Conservation (phyloP, 2,329 filamentous ascomycete species). For the Raffaelea ambrosiae region DNA sequence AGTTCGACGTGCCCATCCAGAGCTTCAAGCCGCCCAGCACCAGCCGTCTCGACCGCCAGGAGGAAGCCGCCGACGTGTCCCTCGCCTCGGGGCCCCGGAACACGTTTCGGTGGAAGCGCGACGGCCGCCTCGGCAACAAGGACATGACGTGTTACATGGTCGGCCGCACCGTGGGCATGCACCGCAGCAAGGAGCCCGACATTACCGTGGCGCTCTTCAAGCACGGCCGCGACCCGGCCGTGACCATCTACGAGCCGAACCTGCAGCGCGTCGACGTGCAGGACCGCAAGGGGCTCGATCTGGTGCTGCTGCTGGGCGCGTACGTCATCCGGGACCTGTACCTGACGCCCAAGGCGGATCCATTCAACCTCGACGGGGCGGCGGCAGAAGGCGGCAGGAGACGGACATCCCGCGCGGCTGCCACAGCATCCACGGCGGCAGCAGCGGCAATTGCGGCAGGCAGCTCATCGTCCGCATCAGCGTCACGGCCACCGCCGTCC, state of each 20-base stretch:
- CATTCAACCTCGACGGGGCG: slow-evolving; percentile 64
- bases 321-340: slow-evolving; percentile 60
- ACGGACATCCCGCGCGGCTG: slow-evolving; percentile 5
- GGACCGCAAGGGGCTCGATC: slow-evolving; percentile 85
- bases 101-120: slow-evolving; percentile 81
- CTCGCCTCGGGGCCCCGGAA: slow-evolving; percentile 59
- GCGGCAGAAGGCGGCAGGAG: slow-evolving; percentile 5
- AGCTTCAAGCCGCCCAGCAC: slow-evolving; percentile 74
- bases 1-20: slow-evolving; percentile 84
- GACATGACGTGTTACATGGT: slow-evolving; percentile 85
- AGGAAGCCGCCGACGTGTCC: slow-evolving; percentile 1
- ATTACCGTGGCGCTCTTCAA: slow-evolving; percentile 90
- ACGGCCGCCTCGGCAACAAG: slow-evolving; percentile 68
- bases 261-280: slow-evolving; percentile 84
- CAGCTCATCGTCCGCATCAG: slow-evolving; percentile 1
- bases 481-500: too few species aligned
- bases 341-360: slow-evolving; percentile 56
- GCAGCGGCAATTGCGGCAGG: slow-evolving; percentile 5
- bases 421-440: slow-evolving; percentile 8
- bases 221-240: slow-evolving; percentile 48
- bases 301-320: slow-evolving; percentile 60
- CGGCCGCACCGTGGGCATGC: slow-evolving; percentile 57
- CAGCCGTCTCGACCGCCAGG: slow-evolving; percentile 68
- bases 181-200: slow-evolving; percentile 66
- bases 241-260: slow-evolving; percentile 92